phyloP scores from a whole-genome alignment of 164 flowering plant species.

The Sextonia rubra region DNA sequence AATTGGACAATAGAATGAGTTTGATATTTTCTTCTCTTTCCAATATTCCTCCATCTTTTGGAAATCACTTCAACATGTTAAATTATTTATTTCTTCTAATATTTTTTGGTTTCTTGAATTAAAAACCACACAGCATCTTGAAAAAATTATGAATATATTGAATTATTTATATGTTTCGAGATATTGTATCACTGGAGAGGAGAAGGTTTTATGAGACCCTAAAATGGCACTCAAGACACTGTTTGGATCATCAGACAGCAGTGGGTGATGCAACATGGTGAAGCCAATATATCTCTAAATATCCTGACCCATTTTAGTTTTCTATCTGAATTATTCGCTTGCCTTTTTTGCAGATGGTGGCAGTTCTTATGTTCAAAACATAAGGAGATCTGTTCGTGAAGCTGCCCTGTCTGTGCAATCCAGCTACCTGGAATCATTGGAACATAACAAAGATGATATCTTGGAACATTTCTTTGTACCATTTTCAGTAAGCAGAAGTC shows the following conservation, averaged over 20 bases:
- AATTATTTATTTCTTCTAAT: too few relatives aligned
- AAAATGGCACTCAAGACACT: not conserved
- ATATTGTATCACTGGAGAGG: not conserved
- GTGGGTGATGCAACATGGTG: not conserved
- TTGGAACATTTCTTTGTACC: slow-evolving; percentile 84
- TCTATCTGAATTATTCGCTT: not conserved
- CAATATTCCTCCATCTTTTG: too few relatives aligned
- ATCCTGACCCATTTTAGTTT: not conserved
- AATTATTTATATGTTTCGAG: not conserved
- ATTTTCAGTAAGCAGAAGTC: slow-evolving; percentile 47
- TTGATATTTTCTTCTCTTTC: too few relatives aligned
- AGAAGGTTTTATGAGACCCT: not conserved
- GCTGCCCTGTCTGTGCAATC: slow-evolving; percentile 66
- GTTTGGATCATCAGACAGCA: too few relatives aligned
- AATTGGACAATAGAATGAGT: too few relatives aligned
- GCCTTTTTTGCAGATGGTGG: slow-evolving; percentile 42
- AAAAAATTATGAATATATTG: not conserved
- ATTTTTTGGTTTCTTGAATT: not conserved
- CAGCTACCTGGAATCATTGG: slow-evolving; percentile 47
- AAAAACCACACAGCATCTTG: not conserved
- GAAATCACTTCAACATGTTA: too few relatives aligned
- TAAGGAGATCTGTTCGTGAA: slow-evolving; percentile 89
- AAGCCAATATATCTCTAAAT: not conserved
- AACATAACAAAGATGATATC: slow-evolving; percentile 63
- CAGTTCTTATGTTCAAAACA: slow-evolving; percentile 50